Percentiles rank a stretch among this genome's conserved stretches.
Evolutionary conservation across 139 green algal genomes (phyloP).

Genomic region (Tetradesmus obliquus): DNA sequence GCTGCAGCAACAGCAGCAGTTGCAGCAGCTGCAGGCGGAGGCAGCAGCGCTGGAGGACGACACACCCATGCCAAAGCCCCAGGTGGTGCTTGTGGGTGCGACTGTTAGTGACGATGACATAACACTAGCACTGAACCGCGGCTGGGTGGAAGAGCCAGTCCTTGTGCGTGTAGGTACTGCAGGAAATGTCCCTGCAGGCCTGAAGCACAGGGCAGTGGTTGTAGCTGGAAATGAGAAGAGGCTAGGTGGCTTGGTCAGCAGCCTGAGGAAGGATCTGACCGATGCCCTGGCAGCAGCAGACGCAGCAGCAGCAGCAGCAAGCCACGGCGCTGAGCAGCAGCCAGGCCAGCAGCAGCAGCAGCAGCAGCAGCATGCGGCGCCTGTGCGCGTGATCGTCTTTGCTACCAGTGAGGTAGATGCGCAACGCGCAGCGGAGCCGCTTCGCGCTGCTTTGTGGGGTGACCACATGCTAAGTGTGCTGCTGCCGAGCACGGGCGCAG

Average conservation of each 20-base stretch:
- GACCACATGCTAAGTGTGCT: conserved; percentile 85
- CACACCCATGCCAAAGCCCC: conserved; percentile 47
- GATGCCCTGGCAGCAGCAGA: conserved; percentile 12
- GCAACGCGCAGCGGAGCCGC: conserved; percentile 60
- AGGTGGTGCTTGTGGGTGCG: conserved; percentile 80
- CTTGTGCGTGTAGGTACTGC: conserved; percentile 53
- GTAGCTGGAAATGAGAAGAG: conserved; percentile 52
- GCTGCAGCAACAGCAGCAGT: not conserved
- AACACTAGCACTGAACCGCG: conserved; percentile 45
- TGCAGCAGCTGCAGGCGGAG: conserved; percentile 9
- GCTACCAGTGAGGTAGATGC: conserved; percentile 63
- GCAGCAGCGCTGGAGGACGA: conserved; percentile 8
- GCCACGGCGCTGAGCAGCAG: not conserved
- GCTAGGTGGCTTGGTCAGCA: conserved; percentile 67
- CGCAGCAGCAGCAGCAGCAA: conserved; percentile 13
- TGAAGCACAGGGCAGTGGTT: conserved; percentile 61
- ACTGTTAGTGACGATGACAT: conserved; percentile 66
- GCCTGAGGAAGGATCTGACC: conserved; percentile 71
- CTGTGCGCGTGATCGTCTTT: conserved; percentile 64
- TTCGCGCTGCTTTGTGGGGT: conserved; percentile 81
- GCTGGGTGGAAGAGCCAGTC: conserved; percentile 75
- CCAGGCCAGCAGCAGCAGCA: not conserved
- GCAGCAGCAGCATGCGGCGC: not conserved
- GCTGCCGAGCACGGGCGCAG: conserved; percentile 69
- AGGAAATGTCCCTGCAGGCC: conserved; percentile 52